phyloP scores from a whole-genome alignment of 2,329 filamentous ascomycete genomes.

The Triangularia verruculosa region DNA sequence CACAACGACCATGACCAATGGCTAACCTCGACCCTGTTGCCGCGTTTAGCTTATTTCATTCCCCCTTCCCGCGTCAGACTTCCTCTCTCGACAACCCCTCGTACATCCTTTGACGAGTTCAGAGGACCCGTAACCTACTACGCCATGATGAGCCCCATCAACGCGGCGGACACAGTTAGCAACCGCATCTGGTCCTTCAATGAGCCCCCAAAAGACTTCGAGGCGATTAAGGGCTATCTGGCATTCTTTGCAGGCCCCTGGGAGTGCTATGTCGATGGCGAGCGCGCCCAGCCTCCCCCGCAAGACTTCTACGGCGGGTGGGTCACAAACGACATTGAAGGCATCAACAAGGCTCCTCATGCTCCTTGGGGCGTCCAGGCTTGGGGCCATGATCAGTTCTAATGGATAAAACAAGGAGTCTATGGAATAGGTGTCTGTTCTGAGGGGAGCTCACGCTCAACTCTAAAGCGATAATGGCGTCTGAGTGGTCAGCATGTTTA shows the following conservation, averaged over 20 bases:
- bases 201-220: conserved; percentile 49
- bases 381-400: conserved; percentile 20
- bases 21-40: conserved; percentile 13
- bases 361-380: conserved; percentile 35
- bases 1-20: not conserved
- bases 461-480: not conserved
- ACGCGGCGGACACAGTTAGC: conserved; percentile 37
- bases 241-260: conserved; percentile 60
- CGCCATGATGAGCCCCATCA: conserved; percentile 41
- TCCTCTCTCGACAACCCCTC: conserved; percentile 44
- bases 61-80: conserved; percentile 49
- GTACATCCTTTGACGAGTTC: conserved; percentile 55
- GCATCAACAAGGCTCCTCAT: conserved; percentile 43
- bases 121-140: conserved; percentile 61
- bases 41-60: conserved; percentile 54
- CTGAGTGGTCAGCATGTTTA: conserved; percentile 1
- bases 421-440: not conserved
- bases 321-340: conserved; percentile 59
- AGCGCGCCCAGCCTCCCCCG: conserved; percentile 56
- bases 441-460: not conserved
- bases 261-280: conserved; percentile 61
- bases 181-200: conserved; percentile 60
- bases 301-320: conserved; percentile 65
- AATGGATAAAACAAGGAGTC: not conserved
- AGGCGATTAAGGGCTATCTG: conserved; percentile 52